Conservation (phyloP, 2,329 filamentous ascomycete species). For the Microsporum canis region DNA sequence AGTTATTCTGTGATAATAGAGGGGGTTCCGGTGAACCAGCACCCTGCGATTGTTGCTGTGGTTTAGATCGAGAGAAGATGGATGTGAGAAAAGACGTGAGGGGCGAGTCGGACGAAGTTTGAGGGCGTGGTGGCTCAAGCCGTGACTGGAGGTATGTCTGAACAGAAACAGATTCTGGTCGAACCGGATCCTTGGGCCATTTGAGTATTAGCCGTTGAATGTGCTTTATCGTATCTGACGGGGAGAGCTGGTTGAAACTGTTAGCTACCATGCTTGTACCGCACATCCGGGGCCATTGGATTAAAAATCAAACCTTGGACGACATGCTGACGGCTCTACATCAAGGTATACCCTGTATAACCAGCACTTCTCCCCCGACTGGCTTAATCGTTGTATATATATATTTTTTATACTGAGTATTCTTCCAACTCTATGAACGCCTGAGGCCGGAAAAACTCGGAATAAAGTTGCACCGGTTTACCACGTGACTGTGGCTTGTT, state of each 20-base stretch:
- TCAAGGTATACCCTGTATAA: neutral
- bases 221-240: slow-evolving; percentile 25
- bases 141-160: slow-evolving; percentile 32
- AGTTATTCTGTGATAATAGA: slow-evolving; percentile 21
- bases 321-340: neutral
- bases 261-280: neutral
- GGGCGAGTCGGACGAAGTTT: slow-evolving; percentile 1
- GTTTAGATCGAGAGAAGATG: slow-evolving; percentile 7
- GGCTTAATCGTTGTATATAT: neutral
- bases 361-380: neutral
- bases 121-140: slow-evolving; percentile 16
- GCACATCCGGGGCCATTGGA: neutral
- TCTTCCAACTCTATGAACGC: too few relatives aligned
- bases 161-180: slow-evolving; percentile 36
- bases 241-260: slow-evolving; percentile 17
- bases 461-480: neutral
- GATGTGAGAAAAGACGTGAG: slow-evolving; percentile 10
- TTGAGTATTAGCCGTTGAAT: slow-evolving; percentile 33
- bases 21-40: slow-evolving; percentile 4
- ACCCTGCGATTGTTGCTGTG: slow-evolving; percentile 8
- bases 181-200: slow-evolving; percentile 36
- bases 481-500: neutral
- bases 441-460: neutral
- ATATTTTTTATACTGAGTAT: neutral
- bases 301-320: neutral